Conservation (phyloP, 805 yeast genomes). For the Candida chilensis region DNA sequence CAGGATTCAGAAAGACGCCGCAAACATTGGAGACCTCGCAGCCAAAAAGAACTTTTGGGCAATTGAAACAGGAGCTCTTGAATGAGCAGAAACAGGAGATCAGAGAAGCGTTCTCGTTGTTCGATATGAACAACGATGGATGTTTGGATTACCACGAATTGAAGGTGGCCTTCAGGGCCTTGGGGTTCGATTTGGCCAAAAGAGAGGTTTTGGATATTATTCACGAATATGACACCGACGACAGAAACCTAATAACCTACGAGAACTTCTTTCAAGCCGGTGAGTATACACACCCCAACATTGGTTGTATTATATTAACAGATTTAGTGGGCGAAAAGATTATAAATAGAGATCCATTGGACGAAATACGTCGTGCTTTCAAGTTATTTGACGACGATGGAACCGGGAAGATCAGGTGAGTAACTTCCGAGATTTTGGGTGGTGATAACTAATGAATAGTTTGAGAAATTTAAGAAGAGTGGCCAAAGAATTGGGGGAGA, state of each 20-base stretch:
- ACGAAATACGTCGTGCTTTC: constrained; percentile 87
- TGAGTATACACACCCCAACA: constrained; percentile 19
- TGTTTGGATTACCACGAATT: constrained; percentile 85
- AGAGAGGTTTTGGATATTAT: constrained; percentile 69
- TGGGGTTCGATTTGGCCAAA: constrained; percentile 80
- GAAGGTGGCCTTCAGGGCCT: constrained; percentile 88
- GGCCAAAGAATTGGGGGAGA: constrained; percentile 89
- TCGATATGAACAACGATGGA: constrained; percentile 91
- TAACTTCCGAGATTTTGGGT: too few species aligned
- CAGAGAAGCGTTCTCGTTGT: constrained; percentile 82
- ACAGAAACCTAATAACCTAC: constrained; percentile 61
- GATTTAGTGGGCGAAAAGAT: constrained; percentile 64
- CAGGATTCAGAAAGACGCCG: constrained; percentile 1
- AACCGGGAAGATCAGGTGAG: constrained; percentile 65
- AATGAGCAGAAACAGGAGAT: constrained; percentile 89
- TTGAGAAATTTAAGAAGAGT: constrained; percentile 78
- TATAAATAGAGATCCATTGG: constrained; percentile 84
- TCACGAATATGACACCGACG: constrained; percentile 74
- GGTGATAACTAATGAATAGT: too few species aligned
- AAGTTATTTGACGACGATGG: constrained; percentile 79
- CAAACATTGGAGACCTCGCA: too few species aligned
- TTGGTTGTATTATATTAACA: constrained; percentile 11
- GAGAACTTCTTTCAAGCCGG: constrained; percentile 75
- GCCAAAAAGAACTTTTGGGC: constrained; percentile 22
- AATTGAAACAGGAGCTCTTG: constrained; percentile 54